phyloP scores from a whole-genome alignment of 2,329 filamentous ascomycete species.

The Fusarium sp. region DNA sequence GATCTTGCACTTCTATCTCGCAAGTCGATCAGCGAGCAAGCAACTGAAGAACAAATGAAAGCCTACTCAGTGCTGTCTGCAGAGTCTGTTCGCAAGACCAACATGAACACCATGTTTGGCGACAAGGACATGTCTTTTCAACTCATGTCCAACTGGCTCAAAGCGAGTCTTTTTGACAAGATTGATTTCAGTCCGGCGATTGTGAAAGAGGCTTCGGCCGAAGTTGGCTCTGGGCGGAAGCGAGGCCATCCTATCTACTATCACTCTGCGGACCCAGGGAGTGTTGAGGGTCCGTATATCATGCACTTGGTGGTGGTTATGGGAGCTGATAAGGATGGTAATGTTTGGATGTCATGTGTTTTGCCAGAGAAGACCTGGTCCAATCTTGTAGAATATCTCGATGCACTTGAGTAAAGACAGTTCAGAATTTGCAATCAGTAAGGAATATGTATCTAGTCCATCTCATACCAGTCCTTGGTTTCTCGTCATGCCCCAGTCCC shows the following conservation, averaged over 20 bases:
- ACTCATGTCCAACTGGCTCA: conserved; percentile 38
- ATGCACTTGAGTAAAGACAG: neutral
- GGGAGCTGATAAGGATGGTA: conserved; percentile 14
- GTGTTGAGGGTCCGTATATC: conserved; percentile 22
- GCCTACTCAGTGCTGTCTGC: conserved; percentile 1
- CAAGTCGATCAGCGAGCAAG: conserved; percentile 20
- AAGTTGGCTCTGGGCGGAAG: neutral
- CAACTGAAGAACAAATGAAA: conserved; percentile 36
- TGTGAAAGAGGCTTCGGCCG: neutral
- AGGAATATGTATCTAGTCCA: neutral
- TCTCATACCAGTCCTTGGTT: neutral
- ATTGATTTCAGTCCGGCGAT: conserved; percentile 30
- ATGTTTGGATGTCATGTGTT: conserved; percentile 25
- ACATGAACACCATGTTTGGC: conserved; percentile 19
- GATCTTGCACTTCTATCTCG: conserved; percentile 26
- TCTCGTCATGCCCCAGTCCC: neutral
- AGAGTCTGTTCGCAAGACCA: conserved; percentile 20
- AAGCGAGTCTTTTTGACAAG: conserved; percentile 19
- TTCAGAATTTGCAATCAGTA: neutral
- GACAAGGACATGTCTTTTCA: conserved; percentile 22
- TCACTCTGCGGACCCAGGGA: conserved; percentile 21
- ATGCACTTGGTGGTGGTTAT: conserved; percentile 24
- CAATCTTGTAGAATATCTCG: conserved; percentile 13
- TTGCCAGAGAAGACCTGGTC: conserved; percentile 20
- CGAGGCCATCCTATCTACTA: conserved; percentile 26